These are phyloP conservation scores for Licmophora abbreviata DNA, from an alignment of 108 stramenopile species.

Conservation along the genomic window DNA sequence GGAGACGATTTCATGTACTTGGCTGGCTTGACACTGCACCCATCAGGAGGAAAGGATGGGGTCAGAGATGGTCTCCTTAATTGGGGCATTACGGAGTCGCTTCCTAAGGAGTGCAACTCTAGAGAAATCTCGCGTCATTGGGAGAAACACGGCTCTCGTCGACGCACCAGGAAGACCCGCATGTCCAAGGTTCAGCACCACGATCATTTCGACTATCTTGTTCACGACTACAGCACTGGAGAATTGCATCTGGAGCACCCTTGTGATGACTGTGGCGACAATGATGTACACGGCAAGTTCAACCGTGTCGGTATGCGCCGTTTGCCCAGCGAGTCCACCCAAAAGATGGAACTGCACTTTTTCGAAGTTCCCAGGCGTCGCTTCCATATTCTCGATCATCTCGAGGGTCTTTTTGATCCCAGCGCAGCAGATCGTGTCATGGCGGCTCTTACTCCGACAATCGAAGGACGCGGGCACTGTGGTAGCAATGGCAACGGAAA, in stretches of 20 bases:
- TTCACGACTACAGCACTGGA: conserved; percentile 28
- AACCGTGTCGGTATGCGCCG: conserved; percentile 17
- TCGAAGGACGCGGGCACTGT: background rate
- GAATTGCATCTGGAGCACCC: conserved; percentile 42
- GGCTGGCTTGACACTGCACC: background rate
- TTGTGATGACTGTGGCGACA: conserved; percentile 26
- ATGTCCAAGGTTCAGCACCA: conserved; percentile 27
- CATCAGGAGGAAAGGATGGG: background rate
- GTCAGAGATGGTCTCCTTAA: background rate
- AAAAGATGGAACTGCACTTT: conserved; percentile 26
- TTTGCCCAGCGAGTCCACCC: conserved; percentile 15
- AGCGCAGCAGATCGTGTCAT: conserved; percentile 18
- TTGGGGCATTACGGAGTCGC: conserved; percentile 1
- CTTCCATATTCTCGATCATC: conserved; percentile 24
- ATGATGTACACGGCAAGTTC: conserved; percentile 41
- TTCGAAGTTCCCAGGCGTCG: conserved; percentile 21
- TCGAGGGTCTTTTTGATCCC: conserved; percentile 22
- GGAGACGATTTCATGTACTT: background rate
- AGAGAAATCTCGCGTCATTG: conserved; percentile 1
- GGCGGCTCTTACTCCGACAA: no score
- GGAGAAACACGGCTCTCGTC: conserved; percentile 3
- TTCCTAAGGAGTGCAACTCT: conserved; percentile 20
- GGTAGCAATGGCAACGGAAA: no score
- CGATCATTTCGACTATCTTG: conserved; percentile 35
- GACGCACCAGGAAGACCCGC: conserved; percentile 1